Percentiles rank a stretch among this genome's conserved stretches.
These are phyloP conservation scores for Dictyostelium discoideum DNA, from an alignment of 78 protist genomes.

Conservation along the genomic window DNA sequence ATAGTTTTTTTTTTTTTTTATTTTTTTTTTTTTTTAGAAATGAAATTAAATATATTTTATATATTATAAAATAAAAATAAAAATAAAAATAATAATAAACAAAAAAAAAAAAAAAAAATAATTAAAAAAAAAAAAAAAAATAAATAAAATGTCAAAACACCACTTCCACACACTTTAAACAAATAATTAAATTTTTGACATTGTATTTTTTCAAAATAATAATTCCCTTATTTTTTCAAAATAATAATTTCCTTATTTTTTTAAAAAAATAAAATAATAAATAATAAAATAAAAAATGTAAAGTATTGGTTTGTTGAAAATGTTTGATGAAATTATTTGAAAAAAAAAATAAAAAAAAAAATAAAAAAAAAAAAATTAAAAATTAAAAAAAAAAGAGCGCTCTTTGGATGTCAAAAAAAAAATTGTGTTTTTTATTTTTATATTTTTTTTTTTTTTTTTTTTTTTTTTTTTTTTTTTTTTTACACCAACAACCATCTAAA, in stretches of 20 bases:
- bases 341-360: neutral
- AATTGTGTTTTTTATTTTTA: too few species aligned
- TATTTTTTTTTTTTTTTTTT: neutral
- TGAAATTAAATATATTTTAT: neutral
- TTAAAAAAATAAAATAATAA: neutral
- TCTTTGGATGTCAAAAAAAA: too few species aligned
- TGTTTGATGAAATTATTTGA: neutral
- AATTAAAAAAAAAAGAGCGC: neutral
- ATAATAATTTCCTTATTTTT: too few species aligned
- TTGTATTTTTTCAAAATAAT: neutral
- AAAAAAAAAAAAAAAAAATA: neutral
- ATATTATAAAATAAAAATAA: neutral
- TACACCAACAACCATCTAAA: neutral
- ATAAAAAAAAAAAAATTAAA: too few species aligned
- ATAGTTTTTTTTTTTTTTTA: too few species aligned
- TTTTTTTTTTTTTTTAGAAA: neutral
- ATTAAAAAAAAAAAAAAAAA: neutral
- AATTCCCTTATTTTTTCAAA: too few species aligned
- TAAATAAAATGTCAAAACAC: neutral
- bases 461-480: neutral
- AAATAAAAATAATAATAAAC: neutral
- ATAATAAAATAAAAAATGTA: neutral
- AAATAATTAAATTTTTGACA: neutral
- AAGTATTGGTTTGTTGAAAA: neutral
- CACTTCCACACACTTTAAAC: neutral